Percentiles rank a stretch among this genome's conserved stretches.
Evolutionary conservation across 148 eudicot species (phyloP).

Genomic region (Mesembryanthemum crystallinum): DNA sequence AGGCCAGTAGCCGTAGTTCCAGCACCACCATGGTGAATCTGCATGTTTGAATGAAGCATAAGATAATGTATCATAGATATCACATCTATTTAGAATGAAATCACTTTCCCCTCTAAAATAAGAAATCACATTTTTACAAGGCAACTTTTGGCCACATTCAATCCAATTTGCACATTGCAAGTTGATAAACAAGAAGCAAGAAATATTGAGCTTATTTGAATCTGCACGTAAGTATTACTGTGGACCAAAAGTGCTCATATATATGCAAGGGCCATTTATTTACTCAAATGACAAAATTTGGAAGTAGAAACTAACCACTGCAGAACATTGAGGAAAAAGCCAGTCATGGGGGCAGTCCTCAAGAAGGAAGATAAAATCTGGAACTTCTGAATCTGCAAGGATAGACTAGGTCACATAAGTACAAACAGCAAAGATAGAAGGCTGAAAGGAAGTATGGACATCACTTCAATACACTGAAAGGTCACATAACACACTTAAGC

Average conservation of each 20-base stretch:
- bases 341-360: conserved; percentile 92
- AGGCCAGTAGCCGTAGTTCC: conserved; percentile 97
- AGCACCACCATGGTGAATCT: conserved; percentile 97
- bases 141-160: not conserved
- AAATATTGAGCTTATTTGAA: too few relatives aligned
- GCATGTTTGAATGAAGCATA: conserved; percentile 4
- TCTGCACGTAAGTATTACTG: too few relatives aligned
- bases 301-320: conserved; percentile 63
- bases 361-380: conserved; percentile 55
- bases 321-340: conserved; percentile 82
- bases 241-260: not conserved
- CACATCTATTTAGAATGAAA: not conserved
- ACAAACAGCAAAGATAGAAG: not conserved
- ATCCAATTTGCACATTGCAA: not conserved
- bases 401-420: conserved; percentile 8
- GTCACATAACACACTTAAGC: not conserved
- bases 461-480: not conserved
- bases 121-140: too few relatives aligned
- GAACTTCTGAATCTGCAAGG: conserved; percentile 56
- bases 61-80: not conserved
- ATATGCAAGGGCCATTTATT: not conserved
- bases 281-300: not conserved
- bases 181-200: not conserved
- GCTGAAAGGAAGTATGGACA: not conserved
- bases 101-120: too few relatives aligned